Base-by-base conservation (phyloP, 345 rosid species). In the Sonneratia caseolaris region DNA sequence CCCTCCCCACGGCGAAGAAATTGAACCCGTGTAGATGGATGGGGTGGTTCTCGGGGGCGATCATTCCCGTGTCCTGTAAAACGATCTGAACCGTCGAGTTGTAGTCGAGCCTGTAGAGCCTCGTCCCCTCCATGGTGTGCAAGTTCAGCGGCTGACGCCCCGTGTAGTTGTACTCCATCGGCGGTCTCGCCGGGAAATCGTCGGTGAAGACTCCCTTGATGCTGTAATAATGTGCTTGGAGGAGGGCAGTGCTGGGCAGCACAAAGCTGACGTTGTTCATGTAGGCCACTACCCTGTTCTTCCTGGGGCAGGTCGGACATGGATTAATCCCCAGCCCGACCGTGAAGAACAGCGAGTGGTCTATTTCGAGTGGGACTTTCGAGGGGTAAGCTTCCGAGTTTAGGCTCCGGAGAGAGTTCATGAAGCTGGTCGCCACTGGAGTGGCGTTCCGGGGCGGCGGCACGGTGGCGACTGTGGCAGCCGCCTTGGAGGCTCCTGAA, bases 21-120 rank as follows among this genome's bases (percentile, higher is more conserved):
- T 90, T 91, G 81, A 81, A 89, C 18, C 98, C 98, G 69, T 94
- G 98, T n/a, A 94, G 81, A 78, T 94, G 98, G 24, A 94, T 19
- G 0, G 97, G 97, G 74, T 91, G 97, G 61, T 85, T 94, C 69
- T 91, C 96, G 0, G 98, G 88, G 0, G 96, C 70, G 2, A 94
- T 82, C 85, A 90, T 84, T 2, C 87, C 89, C 0, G 96, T 94
- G 73, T 90, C 97, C 64, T 94, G 98, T 57, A 94, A 75, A 35
- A 94, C 84, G n/a, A 90, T 72, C 64, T 94, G 88, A 11, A 91
- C 97, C 0, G 89, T 91, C 0, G 89, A 82, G 70, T 91, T 90
- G 57, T 86, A 94, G 0, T 68, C 11, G 0, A 94, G 86, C 66
- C 90, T 79, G 59, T 88, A 94, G 13, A 89, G 67, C 78, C 77